Percentiles rank a stretch among this genome's conserved stretches.
Evolutionary conservation across 2,329 filamentous ascomycete genomes (phyloP).

Genomic region (Clonostachys byssicola): DNA sequence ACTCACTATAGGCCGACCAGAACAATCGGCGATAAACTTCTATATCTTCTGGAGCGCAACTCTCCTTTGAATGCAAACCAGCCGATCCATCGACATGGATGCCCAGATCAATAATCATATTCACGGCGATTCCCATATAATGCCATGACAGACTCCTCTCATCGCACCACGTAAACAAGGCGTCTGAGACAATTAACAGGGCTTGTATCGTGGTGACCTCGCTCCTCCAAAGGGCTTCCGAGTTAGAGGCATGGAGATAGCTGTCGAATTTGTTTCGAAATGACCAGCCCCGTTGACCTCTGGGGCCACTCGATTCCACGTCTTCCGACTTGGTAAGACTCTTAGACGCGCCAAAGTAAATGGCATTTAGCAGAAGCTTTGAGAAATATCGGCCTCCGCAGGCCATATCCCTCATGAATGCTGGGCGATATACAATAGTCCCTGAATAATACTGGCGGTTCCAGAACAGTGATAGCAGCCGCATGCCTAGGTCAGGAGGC

Average conservation of each 20-base stretch:
- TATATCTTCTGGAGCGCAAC: constrained; percentile 35
- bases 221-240: constrained; percentile 36
- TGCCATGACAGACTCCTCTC: constrained; percentile 51
- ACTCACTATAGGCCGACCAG: constrained; percentile 34
- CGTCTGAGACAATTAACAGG: constrained; percentile 44
- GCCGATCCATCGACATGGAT: constrained; percentile 38
- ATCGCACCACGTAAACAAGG: constrained; percentile 43
- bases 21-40: constrained; percentile 38
- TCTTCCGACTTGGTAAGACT: constrained; percentile 39
- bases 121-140: constrained; percentile 52
- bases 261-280: constrained; percentile 11
- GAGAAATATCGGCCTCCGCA: constrained; percentile 52
- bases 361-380: constrained; percentile 49
- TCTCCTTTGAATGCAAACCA: constrained; percentile 8
- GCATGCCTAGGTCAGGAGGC: constrained; percentile 44
- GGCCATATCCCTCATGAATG: constrained; percentile 49
- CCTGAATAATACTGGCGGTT: constrained; percentile 47
- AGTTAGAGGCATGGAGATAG: constrained; percentile 13
- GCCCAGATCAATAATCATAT: constrained; percentile 50
- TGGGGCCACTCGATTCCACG: constrained; percentile 36
- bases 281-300: constrained; percentile 35
- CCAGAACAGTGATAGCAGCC: constrained; percentile 46
- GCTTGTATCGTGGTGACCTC: constrained; percentile 51
- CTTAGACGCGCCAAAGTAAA: constrained; percentile 41
- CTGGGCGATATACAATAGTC: constrained; percentile 44